Conservation (phyloP, 371 early-diverging fungal species). For the Mortierella sp. region DNA sequence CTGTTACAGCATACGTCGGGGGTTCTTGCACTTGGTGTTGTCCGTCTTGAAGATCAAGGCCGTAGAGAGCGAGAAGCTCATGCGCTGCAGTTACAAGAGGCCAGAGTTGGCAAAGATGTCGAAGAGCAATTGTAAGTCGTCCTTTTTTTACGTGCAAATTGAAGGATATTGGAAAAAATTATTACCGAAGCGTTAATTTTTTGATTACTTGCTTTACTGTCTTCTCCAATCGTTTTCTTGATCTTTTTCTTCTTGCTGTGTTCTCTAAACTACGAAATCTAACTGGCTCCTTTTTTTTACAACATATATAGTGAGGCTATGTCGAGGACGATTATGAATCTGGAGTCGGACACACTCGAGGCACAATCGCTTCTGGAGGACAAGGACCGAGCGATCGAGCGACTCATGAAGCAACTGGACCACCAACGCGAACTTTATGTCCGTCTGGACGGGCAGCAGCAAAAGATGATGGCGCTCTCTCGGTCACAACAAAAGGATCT, state of each 20-base stretch:
- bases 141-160: not conserved
- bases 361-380: slow-evolving; percentile 50
- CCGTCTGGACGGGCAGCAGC: slow-evolving; percentile 54
- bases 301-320: slow-evolving; percentile 27
- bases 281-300: not conserved
- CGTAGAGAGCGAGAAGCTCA: slow-evolving; percentile 43
- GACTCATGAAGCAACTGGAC: slow-evolving; percentile 51
- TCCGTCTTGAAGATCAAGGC: slow-evolving; percentile 59
- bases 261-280: not conserved
- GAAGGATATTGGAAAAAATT: not conserved
- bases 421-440: slow-evolving; percentile 47
- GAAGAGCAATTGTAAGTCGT: slow-evolving; percentile 45
- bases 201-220: not conserved
- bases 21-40: slow-evolving; percentile 67
- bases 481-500: slow-evolving; percentile 39
- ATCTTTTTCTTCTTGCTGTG: too few species aligned
- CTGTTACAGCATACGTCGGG: slow-evolving; percentile 82
- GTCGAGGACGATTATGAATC: slow-evolving; percentile 37
- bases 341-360: slow-evolving; percentile 50
- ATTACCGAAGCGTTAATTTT: not conserved
- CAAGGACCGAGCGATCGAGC: slow-evolving; percentile 50
- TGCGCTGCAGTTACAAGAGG: slow-evolving; percentile 34
- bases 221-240: not conserved
- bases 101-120: slow-evolving; percentile 18
- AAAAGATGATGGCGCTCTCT: slow-evolving; percentile 39